Base-by-base conservation (phyloP, 352 stramenopile species). In the Phytophthora colocasiae region DNA sequence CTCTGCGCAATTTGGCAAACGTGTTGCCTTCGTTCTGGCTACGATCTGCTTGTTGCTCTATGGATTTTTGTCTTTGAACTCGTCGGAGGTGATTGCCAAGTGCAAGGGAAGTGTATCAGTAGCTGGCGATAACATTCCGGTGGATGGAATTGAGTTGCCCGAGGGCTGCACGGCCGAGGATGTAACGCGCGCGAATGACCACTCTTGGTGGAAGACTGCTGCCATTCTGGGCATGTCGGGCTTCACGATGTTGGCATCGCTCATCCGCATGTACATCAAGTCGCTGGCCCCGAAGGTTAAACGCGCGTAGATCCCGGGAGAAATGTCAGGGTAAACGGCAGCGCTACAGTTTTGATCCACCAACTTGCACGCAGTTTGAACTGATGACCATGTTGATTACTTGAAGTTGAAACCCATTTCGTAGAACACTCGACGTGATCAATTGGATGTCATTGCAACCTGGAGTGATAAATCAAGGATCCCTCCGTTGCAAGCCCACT, bases 261-360 rank as follows among this genome's bases (percentile, higher is more conserved):
- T 79, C 19, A 66, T 92, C 40, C 85, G 85, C 43, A 80, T 92
- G 59, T 92, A 90, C 71, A 76, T 57, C 41, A 85, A 83, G 46
- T 70, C 83, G 32, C 64, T 94, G 46, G 71, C 71, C n/a, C 51
- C 77, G 52, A 91, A 93, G 68, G 53, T 77, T 19, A 92, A 94
- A 58, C 80, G 83, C 7, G 68, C 68, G n/a, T 89, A 85, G 47
- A 61, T 9, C 8, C 2, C 27, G 2, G 22, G 22, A 2, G 22
- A 22, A 22, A 22, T 22, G 22, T 22, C 22, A 22, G 22, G 22
- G 22, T 22, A 22, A 22, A 22, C 22, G 22, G 22, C 22, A 22
- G 22, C 22, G 22, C 22, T 22, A 22, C 22, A 22, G 22, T 22
- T 22, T 22, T 22, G 22, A 22, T 22, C 22, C 22, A 22, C 22